Conservation (phyloP, 768 basidiomycete genomes). For the Naganishia vaughanmartiniae region DNA sequence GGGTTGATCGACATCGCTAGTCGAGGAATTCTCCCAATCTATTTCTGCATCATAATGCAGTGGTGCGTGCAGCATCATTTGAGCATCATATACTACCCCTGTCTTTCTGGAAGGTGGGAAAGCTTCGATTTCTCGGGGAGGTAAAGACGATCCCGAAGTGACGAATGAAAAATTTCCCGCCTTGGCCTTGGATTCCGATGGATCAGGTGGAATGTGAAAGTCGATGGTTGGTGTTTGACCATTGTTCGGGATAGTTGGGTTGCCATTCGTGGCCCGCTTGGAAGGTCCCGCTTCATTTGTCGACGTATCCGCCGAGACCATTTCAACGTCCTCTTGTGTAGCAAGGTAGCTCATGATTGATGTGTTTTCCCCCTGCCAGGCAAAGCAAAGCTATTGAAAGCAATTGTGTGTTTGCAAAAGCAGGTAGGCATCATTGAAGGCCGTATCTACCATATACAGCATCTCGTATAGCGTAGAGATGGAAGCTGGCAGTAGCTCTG, state of each 20-base stretch:
- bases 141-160: background rate
- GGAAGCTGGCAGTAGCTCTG: slow-evolving; percentile 4
- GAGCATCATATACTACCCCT: slow-evolving; percentile 79
- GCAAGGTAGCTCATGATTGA: background rate
- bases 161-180: slow-evolving; percentile 12
- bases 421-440: background rate
- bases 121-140: background rate
- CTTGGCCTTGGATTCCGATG: slow-evolving; percentile 14
- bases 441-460: background rate
- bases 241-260: background rate
- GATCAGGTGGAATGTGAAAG: slow-evolving; percentile 7
- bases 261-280: background rate
- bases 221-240: background rate
- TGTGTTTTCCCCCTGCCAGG: background rate
- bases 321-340: background rate
- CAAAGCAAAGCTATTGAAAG: background rate
- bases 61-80: slow-evolving; percentile 81
- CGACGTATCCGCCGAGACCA: background rate
- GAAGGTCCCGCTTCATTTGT: slow-evolving; percentile 10
- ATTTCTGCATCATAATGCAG: slow-evolving; percentile 42
- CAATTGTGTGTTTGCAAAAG: background rate
- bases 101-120: slow-evolving; percentile 52
- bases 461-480: background rate
- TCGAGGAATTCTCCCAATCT: background rate
- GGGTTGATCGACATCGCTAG: slow-evolving; percentile 36